Evolutionary conservation across 176 grass and related monocot genomes (phyloP).

Genomic region (maize (Zea mays)): Zm-B73-REFERENCE-NAM-5.0 NC_050103.1:127402501-127403000

Average conservation of each 20-base stretch:
- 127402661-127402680: slow-evolving; percentile 42
- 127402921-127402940: slow-evolving; percentile 38
- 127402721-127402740: too few relatives aligned
- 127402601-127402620: slow-evolving; percentile 50
- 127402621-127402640: slow-evolving; percentile 66
- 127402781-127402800: background rate
- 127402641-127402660: slow-evolving; percentile 70
- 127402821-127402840: too few relatives aligned
- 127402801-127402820: too few relatives aligned
- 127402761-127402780: background rate
- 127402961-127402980: too few relatives aligned
- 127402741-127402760: slow-evolving; percentile 37
- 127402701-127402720: slow-evolving; percentile 37
- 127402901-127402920: background rate
- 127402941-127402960: slow-evolving; percentile 11
- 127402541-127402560: slow-evolving; percentile 75
- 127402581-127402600: slow-evolving; percentile 31
- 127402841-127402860: background rate
- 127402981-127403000: too few relatives aligned
- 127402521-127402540: slow-evolving; percentile 60
- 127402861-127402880: too few relatives aligned
- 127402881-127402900: too few relatives aligned
- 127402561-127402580: slow-evolving; percentile 47
- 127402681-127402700: too few relatives aligned
- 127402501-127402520: slow-evolving; percentile 69